A percentile compares a stretch with the other conserved stretches of the same genome.
Evolutionary conservation across 202 grass and related monocot species (phyloP).

Genomic region (Panicum virgatum): DNA sequence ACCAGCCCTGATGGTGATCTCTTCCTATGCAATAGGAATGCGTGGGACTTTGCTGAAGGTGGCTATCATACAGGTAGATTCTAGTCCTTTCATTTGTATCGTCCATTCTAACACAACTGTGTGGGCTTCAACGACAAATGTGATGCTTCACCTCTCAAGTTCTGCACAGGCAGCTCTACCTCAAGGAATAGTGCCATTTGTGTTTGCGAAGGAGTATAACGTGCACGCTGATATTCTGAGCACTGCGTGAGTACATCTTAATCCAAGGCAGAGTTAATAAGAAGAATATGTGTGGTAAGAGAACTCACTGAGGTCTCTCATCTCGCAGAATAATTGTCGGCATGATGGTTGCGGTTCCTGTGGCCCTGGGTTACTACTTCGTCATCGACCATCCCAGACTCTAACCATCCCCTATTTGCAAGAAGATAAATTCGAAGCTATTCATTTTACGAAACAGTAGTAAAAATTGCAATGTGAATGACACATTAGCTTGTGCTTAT

Average conservation of each 20-base stretch:
- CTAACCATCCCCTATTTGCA: slow-evolving; percentile 13
- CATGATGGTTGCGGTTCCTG: slow-evolving; percentile 81
- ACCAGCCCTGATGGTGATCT: slow-evolving; percentile 63
- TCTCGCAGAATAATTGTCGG: slow-evolving; percentile 75
- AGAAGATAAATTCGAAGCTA: not conserved
- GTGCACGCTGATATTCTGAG: slow-evolving; percentile 85
- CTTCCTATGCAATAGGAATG: slow-evolving; percentile 75
- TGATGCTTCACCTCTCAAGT: slow-evolving; percentile 11
- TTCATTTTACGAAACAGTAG: slow-evolving; percentile 26
- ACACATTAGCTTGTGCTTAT: slow-evolving; percentile 12
- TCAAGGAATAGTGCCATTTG: slow-evolving; percentile 94
- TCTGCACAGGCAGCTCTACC: slow-evolving; percentile 78
- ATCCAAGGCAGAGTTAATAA: slow-evolving; percentile 2
- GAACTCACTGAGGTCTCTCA: slow-evolving; percentile 16
- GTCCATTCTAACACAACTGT: not conserved
- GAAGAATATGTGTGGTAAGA: not conserved
- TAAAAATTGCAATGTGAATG: not conserved
- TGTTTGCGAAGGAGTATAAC: slow-evolving; percentile 86
- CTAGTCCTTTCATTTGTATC: not conserved
- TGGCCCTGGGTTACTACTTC: slow-evolving; percentile 76
- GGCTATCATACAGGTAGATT: slow-evolving; percentile 80
- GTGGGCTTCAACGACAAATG: slow-evolving; percentile 1
- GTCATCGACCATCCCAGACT: slow-evolving; percentile 51
- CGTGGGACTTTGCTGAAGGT: slow-evolving; percentile 65
- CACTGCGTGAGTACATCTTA: slow-evolving; percentile 59